Evolutionary conservation across 2,329 filamentous ascomycete species (phyloP), one percentile per base, ranked within the genome.

Genomic region (Phyllachora maydis): DNA sequence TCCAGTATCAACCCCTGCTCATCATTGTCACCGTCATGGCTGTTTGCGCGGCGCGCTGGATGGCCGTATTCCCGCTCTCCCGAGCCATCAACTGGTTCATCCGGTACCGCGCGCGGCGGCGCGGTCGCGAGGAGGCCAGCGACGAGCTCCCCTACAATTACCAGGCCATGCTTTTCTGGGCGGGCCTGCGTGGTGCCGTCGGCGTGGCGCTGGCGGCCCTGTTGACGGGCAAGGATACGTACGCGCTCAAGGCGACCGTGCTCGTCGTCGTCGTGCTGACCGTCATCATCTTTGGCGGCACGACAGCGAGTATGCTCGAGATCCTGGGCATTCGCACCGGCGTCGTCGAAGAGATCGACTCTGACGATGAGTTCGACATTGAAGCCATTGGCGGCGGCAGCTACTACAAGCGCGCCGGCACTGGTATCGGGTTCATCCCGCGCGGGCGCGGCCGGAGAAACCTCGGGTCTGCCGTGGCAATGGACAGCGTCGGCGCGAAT

Each of bases 91-190:
- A 98, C 47, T 83, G 75, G 62, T 75, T 93, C 40, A 81, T 90
- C 35, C 68, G 77, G 28, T 92, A 92, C 43, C 68, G 82, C 22
- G 79, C 83, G 10, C 64, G 67, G 23, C 68, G 78, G 23, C 65
- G 72, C 25, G 82, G 82, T 13, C 38, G 46, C 27, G 77, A 91
- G 27, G 76, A 91, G 27, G 66, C 73, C 4, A 66, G 68, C 10
- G 85, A 95, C 33, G 88, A 95, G 46, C 54, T 98, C 17, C 88
- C 88, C 0, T 90, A 82, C 42, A 81, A 79, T 36, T 92, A 95
- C 48, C 88, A 95, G 48, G 82, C 77, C n/a, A 95, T 98, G 88
- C 66, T 98, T n/a, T 98, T 91, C 52, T 98, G 88, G 88, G 88
- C 88, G 10, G 88, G 88, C 14, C 60, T 98, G 15, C 78, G 88